Evolutionary conservation across 768 basidiomycete genomes (phyloP).

Genomic region (Leccinum sublutescens): DNA sequence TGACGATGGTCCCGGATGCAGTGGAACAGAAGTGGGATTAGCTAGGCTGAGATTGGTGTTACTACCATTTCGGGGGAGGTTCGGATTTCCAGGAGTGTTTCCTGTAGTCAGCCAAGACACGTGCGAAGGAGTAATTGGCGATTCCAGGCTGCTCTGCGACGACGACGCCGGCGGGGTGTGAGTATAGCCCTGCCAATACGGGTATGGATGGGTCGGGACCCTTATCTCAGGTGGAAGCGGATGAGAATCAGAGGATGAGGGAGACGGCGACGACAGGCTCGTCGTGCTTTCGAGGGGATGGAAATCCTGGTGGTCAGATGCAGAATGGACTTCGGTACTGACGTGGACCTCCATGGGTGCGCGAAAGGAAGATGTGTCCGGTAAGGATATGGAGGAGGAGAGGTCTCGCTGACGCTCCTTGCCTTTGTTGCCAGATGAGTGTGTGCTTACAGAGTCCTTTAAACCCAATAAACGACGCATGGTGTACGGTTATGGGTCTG

Average conservation of each 20-base stretch:
- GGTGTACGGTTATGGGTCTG: constrained; percentile 11
- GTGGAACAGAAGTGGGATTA: not conserved
- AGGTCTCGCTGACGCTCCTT: constrained; percentile 24
- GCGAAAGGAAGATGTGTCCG: constrained; percentile 5
- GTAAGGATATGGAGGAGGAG: not conserved
- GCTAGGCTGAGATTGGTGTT: constrained; percentile 4
- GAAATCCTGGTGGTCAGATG: constrained; percentile 13
- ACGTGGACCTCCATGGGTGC: constrained; percentile 28
- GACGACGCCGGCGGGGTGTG: constrained; percentile 32
- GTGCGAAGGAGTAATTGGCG: constrained; percentile 36
- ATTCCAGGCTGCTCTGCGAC: constrained; percentile 31
- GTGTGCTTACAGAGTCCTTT: constrained; percentile 20
- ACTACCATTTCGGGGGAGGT: constrained; percentile 4
- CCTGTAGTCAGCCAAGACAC: constrained; percentile 37
- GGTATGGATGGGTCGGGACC: constrained; percentile 33
- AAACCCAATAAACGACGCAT: constrained; percentile 34
- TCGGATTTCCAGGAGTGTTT: constrained; percentile 9
- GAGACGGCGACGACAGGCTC: constrained; percentile 14
- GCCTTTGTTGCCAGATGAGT: constrained; percentile 17
- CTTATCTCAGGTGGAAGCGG: constrained; percentile 33
- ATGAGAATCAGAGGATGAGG: constrained; percentile 17
- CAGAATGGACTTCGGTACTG: constrained; percentile 29
- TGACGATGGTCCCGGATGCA: constrained; percentile 5
- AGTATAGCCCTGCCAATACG: constrained; percentile 33
- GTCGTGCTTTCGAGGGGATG: constrained; percentile 23